phyloP scores from a whole-genome alignment of 2,329 filamentous ascomycete species.

The Boeremia lycopersici region DNA sequence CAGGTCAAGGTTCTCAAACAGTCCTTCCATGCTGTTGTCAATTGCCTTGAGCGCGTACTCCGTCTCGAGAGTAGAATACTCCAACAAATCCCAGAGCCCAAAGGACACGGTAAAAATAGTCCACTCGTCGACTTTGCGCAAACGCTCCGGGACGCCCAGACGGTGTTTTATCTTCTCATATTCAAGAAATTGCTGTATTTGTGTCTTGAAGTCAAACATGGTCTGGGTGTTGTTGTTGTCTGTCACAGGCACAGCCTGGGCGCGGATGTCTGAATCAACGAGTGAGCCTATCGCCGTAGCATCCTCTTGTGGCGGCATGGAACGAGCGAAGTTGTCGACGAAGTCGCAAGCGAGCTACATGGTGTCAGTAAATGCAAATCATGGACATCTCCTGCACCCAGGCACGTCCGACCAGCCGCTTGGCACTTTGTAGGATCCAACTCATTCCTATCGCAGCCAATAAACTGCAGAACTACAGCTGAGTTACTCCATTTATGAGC shows the following conservation, averaged over 20 bases:
- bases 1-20: constrained; percentile 43
- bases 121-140: constrained; percentile 33
- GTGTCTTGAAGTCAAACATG: constrained; percentile 45
- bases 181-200: constrained; percentile 45
- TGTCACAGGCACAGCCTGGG: constrained; percentile 29
- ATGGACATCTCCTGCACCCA: not conserved
- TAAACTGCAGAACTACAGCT: too few species aligned
- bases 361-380: constrained; percentile 26
- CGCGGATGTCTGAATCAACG: constrained; percentile 39
- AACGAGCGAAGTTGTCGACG: constrained; percentile 48
- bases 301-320: constrained; percentile 27
- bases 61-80: constrained; percentile 38
- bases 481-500: too few species aligned
- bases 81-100: constrained; percentile 46
- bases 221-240: constrained; percentile 23
- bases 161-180: constrained; percentile 32
- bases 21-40: constrained; percentile 38
- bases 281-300: constrained; percentile 34
- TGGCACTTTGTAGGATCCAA: too few species aligned
- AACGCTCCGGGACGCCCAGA: constrained; percentile 23
- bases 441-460: too few species aligned
- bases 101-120: constrained; percentile 47
- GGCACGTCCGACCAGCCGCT: too few species aligned
- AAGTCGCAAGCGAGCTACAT: constrained; percentile 43
- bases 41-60: constrained; percentile 38